Conservation (phyloP, 495 filamentous ascomycete species). For the Penicillium crystallinum region DNA sequence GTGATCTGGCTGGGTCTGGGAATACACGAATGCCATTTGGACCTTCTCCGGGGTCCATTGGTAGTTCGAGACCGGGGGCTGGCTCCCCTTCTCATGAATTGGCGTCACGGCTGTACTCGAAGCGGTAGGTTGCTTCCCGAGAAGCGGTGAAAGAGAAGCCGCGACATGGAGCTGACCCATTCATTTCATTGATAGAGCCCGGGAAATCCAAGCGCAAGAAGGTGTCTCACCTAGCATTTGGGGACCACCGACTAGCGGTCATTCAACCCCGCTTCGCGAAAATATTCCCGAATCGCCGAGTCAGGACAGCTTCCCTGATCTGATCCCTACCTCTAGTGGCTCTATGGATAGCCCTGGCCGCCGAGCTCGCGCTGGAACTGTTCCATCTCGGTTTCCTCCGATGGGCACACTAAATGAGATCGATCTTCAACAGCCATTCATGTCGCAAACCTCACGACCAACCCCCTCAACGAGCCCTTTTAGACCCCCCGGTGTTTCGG, state of each 20-base stretch:
- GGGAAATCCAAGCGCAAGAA: slow-evolving; percentile 97
- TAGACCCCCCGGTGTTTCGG: slow-evolving; percentile 66
- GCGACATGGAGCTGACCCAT: slow-evolving; percentile 11
- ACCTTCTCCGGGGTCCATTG: slow-evolving; percentile 63
- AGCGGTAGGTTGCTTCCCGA: slow-evolving; percentile 61
- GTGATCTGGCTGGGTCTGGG: slow-evolving; percentile 66
- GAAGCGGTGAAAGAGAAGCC: background rate
- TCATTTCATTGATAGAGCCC: slow-evolving; percentile 52
- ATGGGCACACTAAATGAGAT: slow-evolving; percentile 56
- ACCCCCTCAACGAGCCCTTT: slow-evolving; percentile 92
- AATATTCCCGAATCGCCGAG: slow-evolving; percentile 96
- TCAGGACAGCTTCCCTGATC: slow-evolving; percentile 91
- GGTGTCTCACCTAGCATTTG: slow-evolving; percentile 81
- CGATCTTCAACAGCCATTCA: slow-evolving; percentile 57
- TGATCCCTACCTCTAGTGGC: slow-evolving; percentile 60
- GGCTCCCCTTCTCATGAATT: slow-evolving; percentile 96
- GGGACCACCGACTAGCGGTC: slow-evolving; percentile 92
- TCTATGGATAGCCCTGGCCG: slow-evolving; percentile 54
- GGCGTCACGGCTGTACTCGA: slow-evolving; percentile 75
- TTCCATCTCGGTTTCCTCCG: slow-evolving; percentile 87
- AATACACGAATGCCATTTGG: slow-evolving; percentile 72
- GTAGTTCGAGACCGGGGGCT: slow-evolving; percentile 75
- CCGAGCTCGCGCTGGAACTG: slow-evolving; percentile 87
- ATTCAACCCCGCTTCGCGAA: slow-evolving; percentile 92
- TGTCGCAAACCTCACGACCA: slow-evolving; percentile 78